Percentiles rank a stretch among this genome's conserved stretches.
These are phyloP conservation scores for Aspergillus mulundensis DNA, from an alignment of 495 filamentous ascomycete species.

Conservation along the genomic window DNA sequence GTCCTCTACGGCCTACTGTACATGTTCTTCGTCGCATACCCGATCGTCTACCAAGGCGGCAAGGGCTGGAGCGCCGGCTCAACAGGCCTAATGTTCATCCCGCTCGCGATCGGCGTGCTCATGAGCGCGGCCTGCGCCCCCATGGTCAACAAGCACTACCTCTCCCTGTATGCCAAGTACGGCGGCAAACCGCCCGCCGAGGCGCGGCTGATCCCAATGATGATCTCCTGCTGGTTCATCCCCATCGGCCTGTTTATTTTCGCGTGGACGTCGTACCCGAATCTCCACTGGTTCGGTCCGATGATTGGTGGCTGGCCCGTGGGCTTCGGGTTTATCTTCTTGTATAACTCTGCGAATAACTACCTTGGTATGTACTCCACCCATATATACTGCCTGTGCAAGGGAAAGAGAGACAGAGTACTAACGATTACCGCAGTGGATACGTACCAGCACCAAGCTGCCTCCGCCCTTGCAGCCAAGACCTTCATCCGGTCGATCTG, in stretches of 20 bases:
- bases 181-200: slow-evolving; percentile 71
- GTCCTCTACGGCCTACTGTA: slow-evolving; percentile 74
- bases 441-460: slow-evolving; percentile 81
- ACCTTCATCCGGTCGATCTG: slow-evolving; percentile 75
- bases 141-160: slow-evolving; percentile 71
- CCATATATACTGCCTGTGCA: no score
- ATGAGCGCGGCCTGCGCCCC: slow-evolving; percentile 62
- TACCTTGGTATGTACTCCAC: slow-evolving; percentile 56
- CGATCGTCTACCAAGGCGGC: slow-evolving; percentile 71
- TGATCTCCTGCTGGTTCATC: slow-evolving; percentile 76
- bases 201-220: slow-evolving; percentile 76
- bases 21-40: slow-evolving; percentile 78
- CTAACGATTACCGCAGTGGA: slow-evolving; percentile 52
- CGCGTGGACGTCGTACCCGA: slow-evolving; percentile 71
- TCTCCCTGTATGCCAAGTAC: slow-evolving; percentile 54
- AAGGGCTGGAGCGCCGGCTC: slow-evolving; percentile 68
- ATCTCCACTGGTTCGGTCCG: slow-evolving; percentile 65
- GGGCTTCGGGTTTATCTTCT: slow-evolving; percentile 81
- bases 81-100: slow-evolving; percentile 81
- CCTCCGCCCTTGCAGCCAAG: slow-evolving; percentile 79
- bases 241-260: slow-evolving; percentile 79
- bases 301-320: slow-evolving; percentile 70
- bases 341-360: slow-evolving; percentile 83
- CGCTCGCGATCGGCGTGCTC: slow-evolving; percentile 64
- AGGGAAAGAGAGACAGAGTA: no score